Evolutionary conservation across 1,284 basidiomycete species (phyloP).

Genomic region (Sporisorium graminicola): DNA sequence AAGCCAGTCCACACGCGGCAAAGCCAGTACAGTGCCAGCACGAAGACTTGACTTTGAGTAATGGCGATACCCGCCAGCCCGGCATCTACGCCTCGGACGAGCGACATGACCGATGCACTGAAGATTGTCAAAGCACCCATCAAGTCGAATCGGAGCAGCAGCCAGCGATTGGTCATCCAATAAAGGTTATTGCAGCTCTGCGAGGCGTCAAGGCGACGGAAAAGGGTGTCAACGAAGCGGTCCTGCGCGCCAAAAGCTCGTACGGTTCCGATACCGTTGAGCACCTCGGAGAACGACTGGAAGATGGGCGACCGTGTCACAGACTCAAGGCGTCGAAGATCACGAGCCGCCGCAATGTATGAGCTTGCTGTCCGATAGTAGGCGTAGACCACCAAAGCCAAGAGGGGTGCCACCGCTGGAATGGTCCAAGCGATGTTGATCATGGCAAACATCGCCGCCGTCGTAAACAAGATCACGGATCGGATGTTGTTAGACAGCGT

Average conservation of each 20-base stretch:
- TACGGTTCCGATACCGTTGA: conserved; percentile 72
- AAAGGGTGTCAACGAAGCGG: conserved; percentile 71
- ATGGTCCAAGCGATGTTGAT: conserved; percentile 59
- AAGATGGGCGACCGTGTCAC: conserved; percentile 69
- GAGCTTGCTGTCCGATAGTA: conserved; percentile 71
- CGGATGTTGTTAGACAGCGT: conserved; percentile 63
- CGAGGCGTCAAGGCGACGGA: conserved; percentile 72
- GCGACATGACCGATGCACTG: conserved; percentile 71
- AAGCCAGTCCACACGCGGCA: conserved; percentile 52
- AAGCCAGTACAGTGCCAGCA: conserved; percentile 72
- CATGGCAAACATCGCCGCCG: conserved; percentile 69
- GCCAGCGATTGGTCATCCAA: conserved; percentile 59
- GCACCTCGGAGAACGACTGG: conserved; percentile 67
- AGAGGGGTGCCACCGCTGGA: conserved; percentile 70
- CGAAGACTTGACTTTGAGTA: conserved; percentile 38
- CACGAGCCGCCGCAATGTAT: conserved; percentile 72
- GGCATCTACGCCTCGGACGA: conserved; percentile 56
- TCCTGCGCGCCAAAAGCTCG: conserved; percentile 73
- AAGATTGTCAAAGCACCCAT: conserved; percentile 72
- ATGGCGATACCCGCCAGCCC: conserved; percentile 55
- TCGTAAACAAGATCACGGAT: conserved; percentile 29
- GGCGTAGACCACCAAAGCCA: conserved; percentile 70
- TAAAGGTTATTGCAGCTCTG: conserved; percentile 67
- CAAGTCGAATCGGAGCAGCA: conserved; percentile 68
- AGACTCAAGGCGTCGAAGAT: conserved; percentile 70